phyloP scores from a whole-genome alignment of 2,329 filamentous ascomycete genomes.

The Venturia oleaginea region DNA sequence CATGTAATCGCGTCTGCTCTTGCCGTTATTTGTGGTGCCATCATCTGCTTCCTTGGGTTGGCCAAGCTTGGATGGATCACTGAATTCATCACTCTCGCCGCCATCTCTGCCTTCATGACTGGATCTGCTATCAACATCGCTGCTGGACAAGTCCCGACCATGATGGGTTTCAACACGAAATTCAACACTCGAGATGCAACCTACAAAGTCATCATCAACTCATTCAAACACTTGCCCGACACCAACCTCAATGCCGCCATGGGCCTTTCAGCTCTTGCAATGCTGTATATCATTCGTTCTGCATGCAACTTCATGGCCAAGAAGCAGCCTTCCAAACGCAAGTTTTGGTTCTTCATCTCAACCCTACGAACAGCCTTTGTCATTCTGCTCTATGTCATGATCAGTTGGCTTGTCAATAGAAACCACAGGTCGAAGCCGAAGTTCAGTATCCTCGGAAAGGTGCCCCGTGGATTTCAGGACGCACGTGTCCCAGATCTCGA shows the following conservation, averaged over 20 bases:
- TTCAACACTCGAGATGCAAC: constrained; percentile 69
- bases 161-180: constrained; percentile 63
- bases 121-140: constrained; percentile 86
- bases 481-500: constrained; percentile 65
- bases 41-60: constrained; percentile 72
- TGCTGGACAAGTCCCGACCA: constrained; percentile 66
- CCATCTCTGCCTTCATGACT: constrained; percentile 94
- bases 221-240: constrained; percentile 59
- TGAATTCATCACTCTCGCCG: constrained; percentile 82
- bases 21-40: constrained; percentile 65
- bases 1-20: constrained; percentile 70
- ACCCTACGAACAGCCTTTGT: constrained; percentile 87
- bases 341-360: constrained; percentile 79
- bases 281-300: constrained; percentile 62
- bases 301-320: constrained; percentile 57
- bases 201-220: constrained; percentile 76
- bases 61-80: constrained; percentile 81
- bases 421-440: constrained; percentile 49
- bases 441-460: constrained; percentile 65
- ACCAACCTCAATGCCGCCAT: constrained; percentile 74
- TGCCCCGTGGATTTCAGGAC: constrained; percentile 81
- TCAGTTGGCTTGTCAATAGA: constrained; percentile 78
- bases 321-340: constrained; percentile 59
- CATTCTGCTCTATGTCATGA: constrained; percentile 83
- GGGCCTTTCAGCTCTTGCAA: constrained; percentile 69